phyloP scores from a whole-genome alignment of 1,139 yeast genomes.

The Suhomyces kunorum region DNA sequence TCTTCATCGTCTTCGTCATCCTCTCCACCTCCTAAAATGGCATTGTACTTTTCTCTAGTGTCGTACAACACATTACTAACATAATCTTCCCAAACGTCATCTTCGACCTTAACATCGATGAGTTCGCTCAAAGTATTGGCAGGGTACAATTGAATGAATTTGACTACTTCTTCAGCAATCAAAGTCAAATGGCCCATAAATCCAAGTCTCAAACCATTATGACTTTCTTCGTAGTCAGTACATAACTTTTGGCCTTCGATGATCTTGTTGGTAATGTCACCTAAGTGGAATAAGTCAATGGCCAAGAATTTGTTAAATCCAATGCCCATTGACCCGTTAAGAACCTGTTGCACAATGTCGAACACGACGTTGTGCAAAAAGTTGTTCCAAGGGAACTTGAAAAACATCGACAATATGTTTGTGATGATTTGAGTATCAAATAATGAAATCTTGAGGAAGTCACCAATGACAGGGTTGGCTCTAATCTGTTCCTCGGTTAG shows the following conservation, averaged over 20 bases:
- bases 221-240: slow-evolving; percentile 60
- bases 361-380: slow-evolving; percentile 96
- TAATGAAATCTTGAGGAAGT: slow-evolving; percentile 79
- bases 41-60: slow-evolving; percentile 91
- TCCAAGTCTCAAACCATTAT: slow-evolving; percentile 77
- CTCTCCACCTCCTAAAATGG: slow-evolving; percentile 81
- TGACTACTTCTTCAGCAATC: slow-evolving; percentile 96
- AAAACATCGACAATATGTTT: slow-evolving; percentile 78
- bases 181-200: slow-evolving; percentile 97
- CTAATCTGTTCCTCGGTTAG: slow-evolving; percentile 61
- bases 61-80: slow-evolving; percentile 82
- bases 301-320: slow-evolving; percentile 85
- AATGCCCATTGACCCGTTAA: slow-evolving; percentile 94
- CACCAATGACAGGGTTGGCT: slow-evolving; percentile 82
- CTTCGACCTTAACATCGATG: slow-evolving; percentile 59
- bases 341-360: slow-evolving; percentile 93
- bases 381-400: slow-evolving; percentile 96
- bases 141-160: slow-evolving; percentile 78
- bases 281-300: slow-evolving; percentile 78
- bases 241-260: slow-evolving; percentile 82
- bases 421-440: slow-evolving; percentile 80
- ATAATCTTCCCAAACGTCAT: slow-evolving; percentile 77
- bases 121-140: slow-evolving; percentile 59
- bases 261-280: slow-evolving; percentile 74
- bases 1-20: slow-evolving; percentile 41